Evolutionary conservation across 257 asterid species (phyloP).

Genomic region (Solanum bukasovii): DNA sequence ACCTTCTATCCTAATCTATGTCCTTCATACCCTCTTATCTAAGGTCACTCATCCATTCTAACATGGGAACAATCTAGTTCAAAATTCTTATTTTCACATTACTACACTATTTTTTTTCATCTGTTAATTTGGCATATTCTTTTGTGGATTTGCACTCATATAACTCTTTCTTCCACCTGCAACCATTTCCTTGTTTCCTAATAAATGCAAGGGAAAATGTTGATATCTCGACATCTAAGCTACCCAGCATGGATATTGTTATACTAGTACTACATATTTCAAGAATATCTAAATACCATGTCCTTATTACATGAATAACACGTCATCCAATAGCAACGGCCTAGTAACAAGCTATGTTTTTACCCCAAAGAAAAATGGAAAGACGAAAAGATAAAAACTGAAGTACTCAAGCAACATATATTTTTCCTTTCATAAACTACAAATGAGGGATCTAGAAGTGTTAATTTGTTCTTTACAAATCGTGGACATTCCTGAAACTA

Average conservation of each 20-base stretch:
- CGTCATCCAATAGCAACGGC: neutral
- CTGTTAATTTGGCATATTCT: neutral
- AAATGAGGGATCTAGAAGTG: neutral
- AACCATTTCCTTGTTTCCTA: neutral
- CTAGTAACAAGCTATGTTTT: neutral
- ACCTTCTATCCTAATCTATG: neutral
- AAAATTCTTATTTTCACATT: neutral
- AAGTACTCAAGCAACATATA: neutral
- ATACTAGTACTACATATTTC: neutral
- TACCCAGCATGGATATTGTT: neutral
- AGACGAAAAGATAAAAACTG: neutral
- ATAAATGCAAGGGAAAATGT: neutral
- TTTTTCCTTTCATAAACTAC: neutral
- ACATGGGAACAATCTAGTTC: neutral
- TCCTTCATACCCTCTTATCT: neutral
- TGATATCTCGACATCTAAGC: neutral
- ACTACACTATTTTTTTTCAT: neutral
- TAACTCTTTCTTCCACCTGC: neutral
- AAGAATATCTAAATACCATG: neutral
- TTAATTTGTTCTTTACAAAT: neutral
- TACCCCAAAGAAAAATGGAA: neutral
- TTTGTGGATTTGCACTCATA: neutral
- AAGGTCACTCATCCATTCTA: neutral
- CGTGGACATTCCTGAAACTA: neutral
- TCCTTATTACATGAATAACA: neutral